Evolutionary conservation across 495 filamentous ascomycete species (phyloP).

Genomic region (Apiosordaria backusii): DNA sequence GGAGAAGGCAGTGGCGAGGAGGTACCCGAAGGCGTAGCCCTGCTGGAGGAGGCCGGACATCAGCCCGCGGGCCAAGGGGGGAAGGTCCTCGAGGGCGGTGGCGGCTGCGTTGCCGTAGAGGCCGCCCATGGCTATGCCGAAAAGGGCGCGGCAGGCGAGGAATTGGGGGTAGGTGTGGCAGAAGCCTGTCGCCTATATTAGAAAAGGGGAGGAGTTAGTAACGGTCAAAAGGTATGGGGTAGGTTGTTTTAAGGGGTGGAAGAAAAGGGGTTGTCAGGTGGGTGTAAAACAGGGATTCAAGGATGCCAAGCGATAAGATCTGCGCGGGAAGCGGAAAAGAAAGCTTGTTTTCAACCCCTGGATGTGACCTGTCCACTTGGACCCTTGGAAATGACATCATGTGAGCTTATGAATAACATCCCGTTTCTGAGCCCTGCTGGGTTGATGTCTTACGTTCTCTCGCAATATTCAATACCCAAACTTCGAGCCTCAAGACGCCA

Average conservation of each 20-base stretch:
- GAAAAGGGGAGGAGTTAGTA: constrained; percentile 15
- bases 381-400: neutral
- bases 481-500: too few relatives aligned
- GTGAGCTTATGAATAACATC: neutral
- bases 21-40: constrained; percentile 84
- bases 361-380: neutral
- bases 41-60: constrained; percentile 82
- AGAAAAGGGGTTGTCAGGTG: too few relatives aligned
- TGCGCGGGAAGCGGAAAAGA: constrained; percentile 12
- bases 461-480: neutral
- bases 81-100: constrained; percentile 82
- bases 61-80: constrained; percentile 67
- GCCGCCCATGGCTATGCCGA: constrained; percentile 86
- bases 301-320: constrained; percentile 6
- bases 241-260: too few relatives aligned
- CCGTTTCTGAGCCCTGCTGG: neutral
- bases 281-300: neutral
- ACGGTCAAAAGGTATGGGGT: neutral
- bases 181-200: constrained; percentile 69
- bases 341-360: constrained; percentile 1
- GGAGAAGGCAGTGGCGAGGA: constrained; percentile 75
- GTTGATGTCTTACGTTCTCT: neutral
- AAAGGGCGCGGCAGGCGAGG: constrained; percentile 76
- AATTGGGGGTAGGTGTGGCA: constrained; percentile 74
- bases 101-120: constrained; percentile 85